Percentiles rank a stretch among this genome's conserved stretches.
These are phyloP conservation scores for Porphyra umbilicalis DNA, from an alignment of 31 red algal genomes.

Conservation along the genomic window DNA sequence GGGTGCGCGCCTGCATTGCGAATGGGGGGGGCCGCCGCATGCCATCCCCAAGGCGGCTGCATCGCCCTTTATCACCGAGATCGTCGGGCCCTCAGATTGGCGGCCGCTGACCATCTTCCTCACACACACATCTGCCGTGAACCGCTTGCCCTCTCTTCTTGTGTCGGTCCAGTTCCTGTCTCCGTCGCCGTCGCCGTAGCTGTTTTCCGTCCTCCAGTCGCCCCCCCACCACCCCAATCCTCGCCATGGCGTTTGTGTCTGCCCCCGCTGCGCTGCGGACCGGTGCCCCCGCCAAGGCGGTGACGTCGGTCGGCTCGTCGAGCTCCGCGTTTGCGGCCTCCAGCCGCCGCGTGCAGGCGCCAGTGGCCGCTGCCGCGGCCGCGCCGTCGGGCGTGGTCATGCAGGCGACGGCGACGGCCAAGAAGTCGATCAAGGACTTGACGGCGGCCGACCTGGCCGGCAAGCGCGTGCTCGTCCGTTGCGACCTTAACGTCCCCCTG, in stretches of 20 bases:
- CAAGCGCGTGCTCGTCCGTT: constrained; percentile 88
- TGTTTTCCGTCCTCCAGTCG: not conserved
- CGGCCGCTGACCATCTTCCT: no score
- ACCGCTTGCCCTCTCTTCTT: not conserved
- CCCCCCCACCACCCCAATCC: not conserved
- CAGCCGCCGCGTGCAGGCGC: not conserved
- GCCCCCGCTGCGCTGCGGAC: not conserved
- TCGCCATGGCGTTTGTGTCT: not conserved
- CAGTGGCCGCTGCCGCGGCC: not conserved
- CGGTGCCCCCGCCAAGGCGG: not conserved
- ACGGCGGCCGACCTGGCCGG: constrained; percentile 65
- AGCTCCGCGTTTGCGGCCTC: not conserved
- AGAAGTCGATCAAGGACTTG: constrained; percentile 91
- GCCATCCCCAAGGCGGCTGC: not conserved
- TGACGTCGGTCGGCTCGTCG: not conserved
- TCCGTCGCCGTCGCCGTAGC: not conserved
- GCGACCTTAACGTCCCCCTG: constrained; percentile 98
- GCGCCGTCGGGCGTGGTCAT: not conserved
- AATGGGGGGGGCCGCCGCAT: not conserved
- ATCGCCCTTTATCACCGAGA: not conserved
- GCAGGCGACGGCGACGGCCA: constrained; percentile 51
- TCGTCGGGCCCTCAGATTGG: not conserved
- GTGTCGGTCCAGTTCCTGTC: not conserved
- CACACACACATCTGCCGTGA: no score
- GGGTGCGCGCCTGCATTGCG: no score